Evolutionary conservation across 345 rosid species (phyloP).

Genomic region (Gossypium mustelinum): DNA sequence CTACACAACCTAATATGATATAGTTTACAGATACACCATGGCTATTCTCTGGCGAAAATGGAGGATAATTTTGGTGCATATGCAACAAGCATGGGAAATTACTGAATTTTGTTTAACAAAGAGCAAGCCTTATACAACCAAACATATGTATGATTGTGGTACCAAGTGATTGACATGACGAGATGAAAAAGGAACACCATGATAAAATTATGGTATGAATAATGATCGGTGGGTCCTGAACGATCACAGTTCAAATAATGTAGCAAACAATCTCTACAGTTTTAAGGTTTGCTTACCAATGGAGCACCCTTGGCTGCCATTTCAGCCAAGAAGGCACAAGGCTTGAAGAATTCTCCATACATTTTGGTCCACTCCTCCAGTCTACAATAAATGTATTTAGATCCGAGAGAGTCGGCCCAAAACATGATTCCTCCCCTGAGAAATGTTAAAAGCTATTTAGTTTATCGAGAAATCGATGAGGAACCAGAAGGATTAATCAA

Average conservation of each 20-base stretch:
- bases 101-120: neutral
- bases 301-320: constrained; percentile 70
- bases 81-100: neutral
- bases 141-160: neutral
- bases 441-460: constrained; percentile 18
- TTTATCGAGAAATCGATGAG: neutral
- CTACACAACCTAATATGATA: neutral
- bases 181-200: too few relatives aligned
- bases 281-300: constrained; percentile 37
- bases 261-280: neutral
- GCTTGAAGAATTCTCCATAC: constrained; percentile 89
- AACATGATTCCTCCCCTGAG: constrained; percentile 88
- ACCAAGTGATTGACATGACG: neutral
- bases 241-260: neutral
- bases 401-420: constrained; percentile 90
- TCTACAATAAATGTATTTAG: constrained; percentile 62
- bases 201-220: too few relatives aligned
- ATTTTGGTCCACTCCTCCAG: constrained; percentile 74
- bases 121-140: too few relatives aligned
- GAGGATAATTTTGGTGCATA: neutral
- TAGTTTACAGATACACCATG: neutral
- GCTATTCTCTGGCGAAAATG: neutral
- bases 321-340: constrained; percentile 80
- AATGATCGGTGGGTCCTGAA: too few relatives aligned
- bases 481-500: neutral